phyloP scores from a whole-genome alignment of 148 eudicot genomes.

The Polygonum maritimum region DNA sequence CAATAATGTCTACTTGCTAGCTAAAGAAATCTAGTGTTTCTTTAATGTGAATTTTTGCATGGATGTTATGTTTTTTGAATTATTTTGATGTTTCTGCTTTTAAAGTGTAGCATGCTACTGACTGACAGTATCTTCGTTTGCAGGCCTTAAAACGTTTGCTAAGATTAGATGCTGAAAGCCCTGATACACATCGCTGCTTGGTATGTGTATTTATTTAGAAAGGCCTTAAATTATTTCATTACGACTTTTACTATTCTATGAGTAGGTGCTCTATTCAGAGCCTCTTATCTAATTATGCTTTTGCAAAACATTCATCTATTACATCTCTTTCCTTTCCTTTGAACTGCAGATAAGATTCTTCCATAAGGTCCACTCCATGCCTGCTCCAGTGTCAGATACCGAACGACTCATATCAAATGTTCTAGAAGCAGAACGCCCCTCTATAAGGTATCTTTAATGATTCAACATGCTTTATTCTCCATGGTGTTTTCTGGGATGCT shows the following conservation, averaged over 20 bases:
- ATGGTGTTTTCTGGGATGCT: not conserved
- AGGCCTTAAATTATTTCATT: not conserved
- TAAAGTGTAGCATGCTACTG: not conserved
- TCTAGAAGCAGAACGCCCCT: slow-evolving; percentile 70
- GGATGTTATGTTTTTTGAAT: not conserved
- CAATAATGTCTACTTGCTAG: not conserved
- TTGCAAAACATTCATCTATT: not conserved
- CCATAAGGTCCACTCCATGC: slow-evolving; percentile 64
- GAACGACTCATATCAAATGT: slow-evolving; percentile 76
- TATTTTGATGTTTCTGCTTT: not conserved
- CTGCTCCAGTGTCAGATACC: slow-evolving; percentile 63
- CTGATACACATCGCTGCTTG: slow-evolving; percentile 86
- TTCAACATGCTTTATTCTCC: not conserved
- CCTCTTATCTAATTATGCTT: not conserved
- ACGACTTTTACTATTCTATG: not conserved
- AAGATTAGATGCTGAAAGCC: slow-evolving; percentile 78
- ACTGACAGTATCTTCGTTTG: slow-evolving; percentile 11
- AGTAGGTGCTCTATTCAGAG: not conserved
- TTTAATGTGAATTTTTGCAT: not conserved
- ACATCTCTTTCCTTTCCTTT: slow-evolving; percentile 1
- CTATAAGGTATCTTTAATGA: slow-evolving; percentile 47
- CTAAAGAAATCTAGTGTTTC: not conserved
- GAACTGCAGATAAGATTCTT: slow-evolving; percentile 69
- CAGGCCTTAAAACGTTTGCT: slow-evolving; percentile 86
- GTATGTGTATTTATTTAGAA: slow-evolving; percentile 28